These are phyloP conservation scores for Yarrowia bubula DNA, from an alignment of 805 yeast genomes.

Conservation along the genomic window DNA sequence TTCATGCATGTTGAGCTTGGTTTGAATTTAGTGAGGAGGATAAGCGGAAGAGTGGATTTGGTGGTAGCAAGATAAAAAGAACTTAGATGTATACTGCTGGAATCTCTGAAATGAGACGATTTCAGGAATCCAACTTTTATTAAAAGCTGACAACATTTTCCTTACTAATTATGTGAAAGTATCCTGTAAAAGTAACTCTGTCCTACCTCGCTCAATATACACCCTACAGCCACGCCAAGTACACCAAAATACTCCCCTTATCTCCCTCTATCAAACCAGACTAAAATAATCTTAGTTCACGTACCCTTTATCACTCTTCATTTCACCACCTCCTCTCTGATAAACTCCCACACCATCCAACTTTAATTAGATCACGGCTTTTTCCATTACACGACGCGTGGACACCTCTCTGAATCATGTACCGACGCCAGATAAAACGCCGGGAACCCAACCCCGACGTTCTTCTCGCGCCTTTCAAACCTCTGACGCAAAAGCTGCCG, in stretches of 20 bases:
- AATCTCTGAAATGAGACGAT: too few relatives aligned
- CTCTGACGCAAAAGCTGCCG: constrained; percentile 2
- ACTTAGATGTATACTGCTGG: too few relatives aligned
- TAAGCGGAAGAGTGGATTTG: neutral
- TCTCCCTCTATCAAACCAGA: neutral
- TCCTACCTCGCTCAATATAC: too few relatives aligned
- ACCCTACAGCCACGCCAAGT: too few relatives aligned
- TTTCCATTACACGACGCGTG: constrained; percentile 12
- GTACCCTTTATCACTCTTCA: too few relatives aligned
- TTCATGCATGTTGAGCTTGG: constrained; percentile 7
- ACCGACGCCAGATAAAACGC: neutral
- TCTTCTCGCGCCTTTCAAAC: constrained; percentile 18
- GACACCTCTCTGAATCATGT: neutral
- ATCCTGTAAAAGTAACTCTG: too few relatives aligned
- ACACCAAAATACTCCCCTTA: neutral
- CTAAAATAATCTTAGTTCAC: too few relatives aligned
- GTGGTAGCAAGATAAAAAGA: too few relatives aligned
- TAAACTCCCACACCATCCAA: neutral
- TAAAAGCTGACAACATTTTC: too few relatives aligned
- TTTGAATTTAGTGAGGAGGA: neutral
- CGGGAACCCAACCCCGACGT: constrained; percentile 2
- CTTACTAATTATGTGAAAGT: too few relatives aligned
- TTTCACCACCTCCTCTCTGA: neutral
- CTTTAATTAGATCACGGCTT: neutral
- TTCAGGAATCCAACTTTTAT: too few relatives aligned